phyloP scores from a whole-genome alignment of 1,284 basidiomycete species.

The Apiotrichum sp. region DNA sequence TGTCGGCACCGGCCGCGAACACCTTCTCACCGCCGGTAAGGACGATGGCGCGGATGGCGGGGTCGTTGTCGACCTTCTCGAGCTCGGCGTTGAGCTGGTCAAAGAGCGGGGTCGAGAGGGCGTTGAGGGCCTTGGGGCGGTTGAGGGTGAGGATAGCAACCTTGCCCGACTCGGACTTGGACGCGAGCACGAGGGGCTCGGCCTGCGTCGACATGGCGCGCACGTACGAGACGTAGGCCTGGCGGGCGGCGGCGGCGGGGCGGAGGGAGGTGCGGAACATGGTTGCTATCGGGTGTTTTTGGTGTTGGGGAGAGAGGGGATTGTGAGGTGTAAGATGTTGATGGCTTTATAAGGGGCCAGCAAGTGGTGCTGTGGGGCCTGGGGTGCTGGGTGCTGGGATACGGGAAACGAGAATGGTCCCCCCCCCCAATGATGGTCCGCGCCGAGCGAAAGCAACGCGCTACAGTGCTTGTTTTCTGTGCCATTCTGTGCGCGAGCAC shows the following conservation, averaged over 20 bases:
- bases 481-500: no score
- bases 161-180: constrained; percentile 44
- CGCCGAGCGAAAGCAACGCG: not conserved
- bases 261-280: constrained; percentile 17
- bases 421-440: not conserved
- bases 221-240: constrained; percentile 11
- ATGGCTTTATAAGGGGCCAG: not conserved
- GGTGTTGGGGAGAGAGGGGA: not conserved
- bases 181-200: constrained; percentile 41
- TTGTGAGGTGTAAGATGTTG: not conserved
- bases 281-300: constrained; percentile 1
- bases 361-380: no score
- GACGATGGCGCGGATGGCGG: constrained; percentile 73
- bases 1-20: constrained; percentile 68
- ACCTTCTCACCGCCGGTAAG: constrained; percentile 88
- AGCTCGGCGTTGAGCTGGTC: constrained; percentile 70
- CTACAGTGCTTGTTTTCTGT: no score
- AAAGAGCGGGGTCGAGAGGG: constrained; percentile 74
- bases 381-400: no score
- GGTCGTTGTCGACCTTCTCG: constrained; percentile 64
- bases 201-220: constrained; percentile 36
- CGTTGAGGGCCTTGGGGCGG: constrained; percentile 92
- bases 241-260: constrained; percentile 17
- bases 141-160: constrained; percentile 90
- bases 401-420: no score